Evolutionary conservation across 2,329 filamentous ascomycete genomes (phyloP), one percentile per base, ranked within the genome.

Genomic region (Venturia carpophila): DNA sequence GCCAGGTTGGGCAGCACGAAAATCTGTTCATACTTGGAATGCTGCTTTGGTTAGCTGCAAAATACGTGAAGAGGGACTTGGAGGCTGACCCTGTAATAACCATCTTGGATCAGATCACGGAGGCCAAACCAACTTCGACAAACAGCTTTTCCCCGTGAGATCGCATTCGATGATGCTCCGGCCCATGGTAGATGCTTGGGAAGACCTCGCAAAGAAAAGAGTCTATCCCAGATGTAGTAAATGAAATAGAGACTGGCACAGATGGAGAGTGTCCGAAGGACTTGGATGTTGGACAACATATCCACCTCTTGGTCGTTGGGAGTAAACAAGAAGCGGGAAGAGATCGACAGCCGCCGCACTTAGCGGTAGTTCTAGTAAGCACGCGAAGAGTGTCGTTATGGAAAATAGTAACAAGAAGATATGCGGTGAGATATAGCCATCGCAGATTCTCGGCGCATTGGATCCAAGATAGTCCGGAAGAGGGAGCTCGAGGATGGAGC

Each of bases 161-260:
- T 30, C 3, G 55, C 24, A 39, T n/a, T 39, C 5, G 37, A 30
- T 11, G 34, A 39, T 11, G 37, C 65, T 21, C 63, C 62, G 2
- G 63, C 65, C 65, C 65, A 66, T 34, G 65, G 65, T 21, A 66
- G 17, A 30, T 55, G n/a, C 17, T 34, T 27, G 10, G 65, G 65
- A 24, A 66, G 63, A 6, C 65, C 65, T 15, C 30, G 65, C 15
- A 58, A 47, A 24, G 63, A 65, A 37, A 65, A 66, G 41, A 66
- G 61, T 37, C 65, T 34, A 17, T 65, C 24, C 47, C 49, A 66
- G 30, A 66, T 65, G n/a, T 65, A 66, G 27, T n/a, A 17, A 41
- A 58, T n/a, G 24, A 30, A 55, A 41, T 15, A 64, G 63, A 60
- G 15, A 19, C n/a, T 56, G 27, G 27, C 2, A 39, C 58, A 24